Evolutionary conservation across 2,329 filamentous ascomycete genomes (phyloP).

Genomic region (Cyphellophora europaea): DNA sequence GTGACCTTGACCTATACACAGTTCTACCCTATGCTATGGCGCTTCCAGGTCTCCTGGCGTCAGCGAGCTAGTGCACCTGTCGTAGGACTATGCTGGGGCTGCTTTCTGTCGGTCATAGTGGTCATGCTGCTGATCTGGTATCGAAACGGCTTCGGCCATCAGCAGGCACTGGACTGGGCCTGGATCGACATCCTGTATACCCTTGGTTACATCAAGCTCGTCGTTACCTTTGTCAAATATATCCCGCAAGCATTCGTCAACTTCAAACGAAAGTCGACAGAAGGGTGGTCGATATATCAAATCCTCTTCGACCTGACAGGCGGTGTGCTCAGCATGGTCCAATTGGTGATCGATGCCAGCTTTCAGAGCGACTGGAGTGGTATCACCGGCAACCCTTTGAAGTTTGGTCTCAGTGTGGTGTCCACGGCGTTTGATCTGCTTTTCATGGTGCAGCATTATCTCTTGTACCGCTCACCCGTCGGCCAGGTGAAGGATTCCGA

Average conservation of each 20-base stretch:
- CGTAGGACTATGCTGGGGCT: constrained; percentile 60
- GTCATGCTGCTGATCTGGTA: constrained; percentile 32
- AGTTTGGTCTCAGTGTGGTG: constrained; percentile 76
- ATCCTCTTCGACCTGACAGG: constrained; percentile 78
- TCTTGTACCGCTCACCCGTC: constrained; percentile 51
- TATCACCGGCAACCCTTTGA: constrained; percentile 82
- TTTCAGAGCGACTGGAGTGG: constrained; percentile 82
- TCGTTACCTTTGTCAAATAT: constrained; percentile 87
- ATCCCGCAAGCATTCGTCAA: constrained; percentile 78
- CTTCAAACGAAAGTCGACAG: constrained; percentile 73
- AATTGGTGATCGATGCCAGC: constrained; percentile 77
- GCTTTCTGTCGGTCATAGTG: constrained; percentile 38
- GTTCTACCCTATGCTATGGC: constrained; percentile 64
- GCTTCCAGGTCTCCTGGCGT: constrained; percentile 53
- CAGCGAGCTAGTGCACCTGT: constrained; percentile 53
- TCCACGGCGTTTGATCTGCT: constrained; percentile 77
- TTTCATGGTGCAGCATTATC: constrained; percentile 83
- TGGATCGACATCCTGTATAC: constrained; percentile 61
- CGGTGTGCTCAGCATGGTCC: constrained; percentile 69
- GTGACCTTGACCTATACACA: constrained; percentile 68
- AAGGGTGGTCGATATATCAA: constrained; percentile 77
- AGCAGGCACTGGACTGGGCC: constrained; percentile 44
- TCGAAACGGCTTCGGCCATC: constrained; percentile 31
- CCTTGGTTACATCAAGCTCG: constrained; percentile 78
- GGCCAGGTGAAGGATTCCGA: constrained; percentile 1